A percentile compares a stretch with the other conserved stretches of the same genome.
These are phyloP conservation scores for Boletellus deceptivus DNA, from an alignment of 1,284 basidiomycete species.

Conservation along the genomic window DNA sequence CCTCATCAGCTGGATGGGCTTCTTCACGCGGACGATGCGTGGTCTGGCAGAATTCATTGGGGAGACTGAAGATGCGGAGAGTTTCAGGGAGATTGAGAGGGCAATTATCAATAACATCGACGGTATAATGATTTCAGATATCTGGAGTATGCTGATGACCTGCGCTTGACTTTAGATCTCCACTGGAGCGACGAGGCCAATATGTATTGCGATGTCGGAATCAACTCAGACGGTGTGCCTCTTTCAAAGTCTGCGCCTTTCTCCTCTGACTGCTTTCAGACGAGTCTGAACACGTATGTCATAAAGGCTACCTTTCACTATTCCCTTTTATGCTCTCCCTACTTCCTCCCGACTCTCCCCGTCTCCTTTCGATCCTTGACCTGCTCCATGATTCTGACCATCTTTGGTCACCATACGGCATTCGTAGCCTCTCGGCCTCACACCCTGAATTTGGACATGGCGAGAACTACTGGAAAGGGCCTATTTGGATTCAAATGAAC, in stretches of 20 bases:
- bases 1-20: conserved; percentile 93
- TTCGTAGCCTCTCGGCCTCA: conserved; percentile 81
- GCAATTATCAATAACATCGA: conserved; percentile 86
- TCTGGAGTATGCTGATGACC: conserved; percentile 4
- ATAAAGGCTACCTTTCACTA: conserved; percentile 89
- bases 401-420: conserved; percentile 88
- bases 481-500: conserved; percentile 97
- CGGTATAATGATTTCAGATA: conserved; percentile 44
- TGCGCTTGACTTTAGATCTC: conserved; percentile 54
- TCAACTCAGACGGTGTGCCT: conserved; percentile 73
- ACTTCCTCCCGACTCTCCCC: conserved; percentile 72
- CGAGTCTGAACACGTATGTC: conserved; percentile 87
- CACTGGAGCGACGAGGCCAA: conserved; percentile 88
- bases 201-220: conserved; percentile 91
- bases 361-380: conserved; percentile 77
- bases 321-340: conserved; percentile 89
- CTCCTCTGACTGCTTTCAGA: conserved; percentile 46
- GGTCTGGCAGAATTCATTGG: conserved; percentile 83
- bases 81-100: conserved; percentile 74
- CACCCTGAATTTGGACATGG: conserved; percentile 88
- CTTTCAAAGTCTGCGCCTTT: neutral
- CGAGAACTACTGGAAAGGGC: conserved; percentile 96
- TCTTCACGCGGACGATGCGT: conserved; percentile 87
- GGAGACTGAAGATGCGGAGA: conserved; percentile 74
- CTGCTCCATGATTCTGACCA: conserved; percentile 76